Base-by-base conservation (phyloP, 202 grass and related monocot genomes). In the Digitaria exilis region DNA sequence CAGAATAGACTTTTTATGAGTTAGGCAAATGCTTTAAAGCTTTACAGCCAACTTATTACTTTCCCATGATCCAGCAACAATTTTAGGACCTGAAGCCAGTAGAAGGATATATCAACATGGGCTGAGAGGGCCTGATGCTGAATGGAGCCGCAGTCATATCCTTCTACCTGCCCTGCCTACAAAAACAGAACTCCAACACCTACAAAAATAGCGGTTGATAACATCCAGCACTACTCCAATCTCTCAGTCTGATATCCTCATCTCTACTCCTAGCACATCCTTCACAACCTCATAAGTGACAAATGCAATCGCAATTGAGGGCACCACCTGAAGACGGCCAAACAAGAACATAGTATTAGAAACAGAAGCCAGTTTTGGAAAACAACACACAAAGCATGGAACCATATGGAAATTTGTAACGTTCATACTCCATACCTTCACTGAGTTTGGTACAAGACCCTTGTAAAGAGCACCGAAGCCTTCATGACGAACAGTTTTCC, bases 181-280 rank as follows among this genome's bases (percentile, higher is more conserved):
- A 82, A 92, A 90, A 92, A 87, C 84, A 89, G 45, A 65, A 77
- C 79, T 75, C 67, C 62, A 76, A 78, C 79, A 67, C 88, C 91
- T 89, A 97, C 84, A 92, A 94, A 91, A 94, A 92, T 88, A 97
- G 75, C 80, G 89, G 82, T 85, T 82, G 82, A 84, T 81, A 56
- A 42, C 70, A 19, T 14, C 72, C 44, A 56, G n/a, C 65, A 49
- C 78, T 86, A 49, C 42, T 34, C 65, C 66, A 64, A 22, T 30
- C 77, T 76, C 91, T 99, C 84, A 99, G 75, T 92, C 96, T 76
- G 91, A 97, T 82, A 96, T 96, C 90, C 93, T 93, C 96, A 96
- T 88, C 81, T 99, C 96, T 86, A 96, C 93, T 79, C 97, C 97
- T 91, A 94, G 89, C 87, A 99, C 79, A 88, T 96, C 93, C 90